A percentile compares a stretch with the other conserved stretches of the same genome.
These are phyloP conservation scores for Phytophthora nicotianae DNA, from an alignment of 352 stramenopile species.

Conservation along the genomic window DNA sequence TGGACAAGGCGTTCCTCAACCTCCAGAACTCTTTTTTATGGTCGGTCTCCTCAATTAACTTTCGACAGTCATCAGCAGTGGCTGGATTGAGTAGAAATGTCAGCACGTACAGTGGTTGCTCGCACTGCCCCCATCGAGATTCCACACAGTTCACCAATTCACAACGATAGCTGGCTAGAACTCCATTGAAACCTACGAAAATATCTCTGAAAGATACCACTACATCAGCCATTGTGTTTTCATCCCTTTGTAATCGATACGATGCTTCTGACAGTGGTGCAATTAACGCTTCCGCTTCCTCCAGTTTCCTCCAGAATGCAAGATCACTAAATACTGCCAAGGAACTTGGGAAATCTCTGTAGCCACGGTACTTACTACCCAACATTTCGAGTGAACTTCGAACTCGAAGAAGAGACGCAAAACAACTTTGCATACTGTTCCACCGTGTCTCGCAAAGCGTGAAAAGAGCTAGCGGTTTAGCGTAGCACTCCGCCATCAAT, in stretches of 20 bases:
- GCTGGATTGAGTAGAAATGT: neutral
- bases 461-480: neutral
- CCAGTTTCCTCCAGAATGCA: neutral
- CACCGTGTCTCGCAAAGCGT: neutral
- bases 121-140: neutral
- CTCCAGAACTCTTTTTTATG: too few relatives aligned
- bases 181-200: neutral
- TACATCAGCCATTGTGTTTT: neutral
- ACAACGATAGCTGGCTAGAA: too few relatives aligned
- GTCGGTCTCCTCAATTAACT: too few relatives aligned
- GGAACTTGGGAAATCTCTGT: too few relatives aligned
- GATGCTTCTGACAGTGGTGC: neutral
- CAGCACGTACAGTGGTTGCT: neutral
- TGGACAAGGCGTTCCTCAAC: too few relatives aligned
- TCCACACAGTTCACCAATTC: neutral
- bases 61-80: neutral
- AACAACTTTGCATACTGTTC: neutral
- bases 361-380: neutral
- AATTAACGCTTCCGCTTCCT: neutral
- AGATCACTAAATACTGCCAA: too few relatives aligned
- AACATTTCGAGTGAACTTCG: neutral
- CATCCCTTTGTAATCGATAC: neutral
- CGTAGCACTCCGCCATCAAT: neutral
- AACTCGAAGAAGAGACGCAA: neutral
- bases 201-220: neutral